Conservation (phyloP, 169 alveolate species). For the Plasmodium billcollinsi region DNA sequence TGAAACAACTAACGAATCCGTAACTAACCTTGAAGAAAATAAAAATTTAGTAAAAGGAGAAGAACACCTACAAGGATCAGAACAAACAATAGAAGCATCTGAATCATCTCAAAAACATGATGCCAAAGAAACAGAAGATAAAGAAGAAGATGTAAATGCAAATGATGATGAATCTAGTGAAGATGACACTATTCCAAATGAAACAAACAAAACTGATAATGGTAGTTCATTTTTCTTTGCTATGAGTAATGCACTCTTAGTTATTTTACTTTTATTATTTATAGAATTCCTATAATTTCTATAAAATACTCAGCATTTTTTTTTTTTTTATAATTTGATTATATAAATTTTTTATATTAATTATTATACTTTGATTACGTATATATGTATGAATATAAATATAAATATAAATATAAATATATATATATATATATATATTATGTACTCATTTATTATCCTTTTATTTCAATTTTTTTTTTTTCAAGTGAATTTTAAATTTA, state of each 20-base stretch:
- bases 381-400: too few relatives aligned
- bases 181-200: background rate
- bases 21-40: background rate
- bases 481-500: too few relatives aligned
- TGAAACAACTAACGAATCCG: background rate
- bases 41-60: background rate
- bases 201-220: background rate
- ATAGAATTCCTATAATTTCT: slow-evolving; percentile 13
- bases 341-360: too few relatives aligned
- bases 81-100: background rate
- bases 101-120: background rate
- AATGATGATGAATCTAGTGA: background rate
- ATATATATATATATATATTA: too few relatives aligned
- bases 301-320: background rate
- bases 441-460: too few relatives aligned
- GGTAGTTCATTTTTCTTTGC: slow-evolving; percentile 17
- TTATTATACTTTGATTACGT: too few relatives aligned
- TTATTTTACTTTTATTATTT: slow-evolving; percentile 4
- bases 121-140: background rate
- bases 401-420: too few relatives aligned
- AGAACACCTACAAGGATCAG: background rate
- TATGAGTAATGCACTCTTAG: slow-evolving; percentile 10
- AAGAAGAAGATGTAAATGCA: background rate
- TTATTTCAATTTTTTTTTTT: too few relatives aligned
- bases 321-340: slow-evolving; percentile 8